Evolutionary conservation across 495 filamentous ascomycete genomes (phyloP).

Genomic region (Neurospora sp.): DNA sequence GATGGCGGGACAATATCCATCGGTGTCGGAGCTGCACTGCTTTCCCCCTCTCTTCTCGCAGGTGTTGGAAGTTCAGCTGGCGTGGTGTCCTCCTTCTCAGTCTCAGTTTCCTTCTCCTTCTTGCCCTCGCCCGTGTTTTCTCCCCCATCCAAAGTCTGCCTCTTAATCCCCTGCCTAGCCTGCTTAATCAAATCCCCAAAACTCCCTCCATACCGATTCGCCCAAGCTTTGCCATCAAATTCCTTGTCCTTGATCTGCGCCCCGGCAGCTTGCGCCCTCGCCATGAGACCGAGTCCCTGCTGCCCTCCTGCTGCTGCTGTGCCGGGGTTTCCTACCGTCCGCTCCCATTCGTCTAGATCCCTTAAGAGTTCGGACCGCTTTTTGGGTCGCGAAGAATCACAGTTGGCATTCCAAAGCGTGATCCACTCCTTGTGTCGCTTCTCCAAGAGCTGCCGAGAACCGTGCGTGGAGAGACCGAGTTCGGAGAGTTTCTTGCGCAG

Average conservation of each 20-base stretch:
- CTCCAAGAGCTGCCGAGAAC: slow-evolving; percentile 56
- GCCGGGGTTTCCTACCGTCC: slow-evolving; percentile 47
- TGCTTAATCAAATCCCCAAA: slow-evolving; percentile 68
- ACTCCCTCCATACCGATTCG: slow-evolving; percentile 54
- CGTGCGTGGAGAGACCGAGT: slow-evolving; percentile 66
- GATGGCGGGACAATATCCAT: neutral
- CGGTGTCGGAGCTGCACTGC: neutral
- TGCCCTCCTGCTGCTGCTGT: neutral
- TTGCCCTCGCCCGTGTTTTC: neutral
- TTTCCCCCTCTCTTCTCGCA: neutral
- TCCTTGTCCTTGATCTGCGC: slow-evolving; percentile 60
- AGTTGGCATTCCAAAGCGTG: slow-evolving; percentile 94
- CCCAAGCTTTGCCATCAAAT: slow-evolving; percentile 74
- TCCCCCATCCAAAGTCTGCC: neutral
- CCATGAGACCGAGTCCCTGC: slow-evolving; percentile 1
- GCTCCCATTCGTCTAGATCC: slow-evolving; percentile 79
- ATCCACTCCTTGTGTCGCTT: slow-evolving; percentile 86
- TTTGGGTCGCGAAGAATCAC: slow-evolving; percentile 67
- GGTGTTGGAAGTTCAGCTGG: neutral
- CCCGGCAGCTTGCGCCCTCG: slow-evolving; percentile 18
- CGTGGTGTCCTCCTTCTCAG: neutral
- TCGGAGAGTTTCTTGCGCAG: slow-evolving; percentile 74
- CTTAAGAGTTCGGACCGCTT: slow-evolving; percentile 49
- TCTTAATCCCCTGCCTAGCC: slow-evolving; percentile 33
- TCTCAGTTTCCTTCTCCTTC: neutral